Base-by-base conservation (phyloP, 2,329 filamentous ascomycete species). In the Cladosporium sp. region DNA sequence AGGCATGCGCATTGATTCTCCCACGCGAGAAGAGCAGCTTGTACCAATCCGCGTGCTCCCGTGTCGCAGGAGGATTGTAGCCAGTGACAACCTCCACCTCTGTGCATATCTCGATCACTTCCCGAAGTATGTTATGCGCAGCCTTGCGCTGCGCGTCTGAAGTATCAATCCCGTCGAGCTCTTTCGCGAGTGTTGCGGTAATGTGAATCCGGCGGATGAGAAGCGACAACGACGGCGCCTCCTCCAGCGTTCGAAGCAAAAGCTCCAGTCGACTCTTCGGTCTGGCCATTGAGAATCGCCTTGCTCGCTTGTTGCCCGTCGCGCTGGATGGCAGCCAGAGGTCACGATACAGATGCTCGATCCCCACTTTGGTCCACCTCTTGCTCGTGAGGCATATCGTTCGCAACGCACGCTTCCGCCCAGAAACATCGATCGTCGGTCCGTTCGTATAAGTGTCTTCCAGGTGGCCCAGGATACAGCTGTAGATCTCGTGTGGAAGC, bases 51-150 rank as follows among this genome's bases (percentile, higher is more conserved):
- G 53, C 43, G 21, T 61, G 23, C n/a, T 56, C 62, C 18, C 56
- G 64, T 21, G 65, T 67, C 11, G 67, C 67, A 7, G 82, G 79
- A n/a, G 83, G 76, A 58, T 81, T 79, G 64, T 86, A 82, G 6
- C 85, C 86, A 34, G 81, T 72, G 8, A 88, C 74, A 28, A 80
- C 79, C 73, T 88, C 84, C 25, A 88, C 74, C 66, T 84, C 85
- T 8, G 85, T 84, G 69, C 85, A 88, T 2, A 82, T 81, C 81
- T 86, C 85, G 34, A 88, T 83, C 43, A 88, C 77, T 0, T 85
- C 86, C 6, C 84, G 83, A 21, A 87, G 74, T 21, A 83, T 66
- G 65, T 85, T 82, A 61, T 85, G 83, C 58, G 83, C 81, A 70
- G 83, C 78, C 71, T 78, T 79, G 65, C 80, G 73, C 66, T 39